Evolutionary conservation across 1,284 basidiomycete genomes (phyloP), one percentile per base, ranked within the genome.

Genomic region (Cerioporus squamosus): DNA sequence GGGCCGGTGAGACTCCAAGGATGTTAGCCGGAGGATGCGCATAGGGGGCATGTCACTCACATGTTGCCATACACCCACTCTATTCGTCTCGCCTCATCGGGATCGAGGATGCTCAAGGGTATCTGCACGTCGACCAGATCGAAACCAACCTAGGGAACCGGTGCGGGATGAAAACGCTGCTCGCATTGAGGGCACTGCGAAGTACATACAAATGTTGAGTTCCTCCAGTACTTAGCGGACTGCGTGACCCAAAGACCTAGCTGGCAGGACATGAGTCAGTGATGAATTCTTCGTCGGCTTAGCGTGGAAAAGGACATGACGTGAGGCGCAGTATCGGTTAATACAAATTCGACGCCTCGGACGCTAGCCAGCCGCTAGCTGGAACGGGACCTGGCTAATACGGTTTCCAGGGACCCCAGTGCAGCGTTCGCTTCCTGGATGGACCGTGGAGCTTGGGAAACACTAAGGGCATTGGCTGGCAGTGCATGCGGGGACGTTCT

Each of bases 1-100:
- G 80, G 85, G 4, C 81, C 88, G 24, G 87, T 88, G 62, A 91
- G 71, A 70, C 89, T 91, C 62, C 20, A 53, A 7, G 45, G 20
- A 38, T 44, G 26, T 55, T 5, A 61, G 57, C 29, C 51, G 45
- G 24, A 44, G 22, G 23, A 47, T 31, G 24, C 6, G 26, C 22
- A 22, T 45, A 22, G 15, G 29, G 48, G 50, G 29, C 56, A 57
- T 54, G 12, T 10, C 17, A 74, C 84, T 61, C 68, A 90, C 88
- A 91, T 89, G 66, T 91, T 91, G 24, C 89, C 88, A 62, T 89
- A 84, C 26, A 82, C 75, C 87, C 88, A 91, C 64, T 77, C 74
- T 72, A 91, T 80, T 29, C 88, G 81, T 10, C 71, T 69, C 2
- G 82, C 79, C 39, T 85, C 69, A 7, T 76, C 75, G 12, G 74